Evolutionary conservation across 345 rosid species (phyloP).

Genomic region (Rhizophora apiculata): DNA sequence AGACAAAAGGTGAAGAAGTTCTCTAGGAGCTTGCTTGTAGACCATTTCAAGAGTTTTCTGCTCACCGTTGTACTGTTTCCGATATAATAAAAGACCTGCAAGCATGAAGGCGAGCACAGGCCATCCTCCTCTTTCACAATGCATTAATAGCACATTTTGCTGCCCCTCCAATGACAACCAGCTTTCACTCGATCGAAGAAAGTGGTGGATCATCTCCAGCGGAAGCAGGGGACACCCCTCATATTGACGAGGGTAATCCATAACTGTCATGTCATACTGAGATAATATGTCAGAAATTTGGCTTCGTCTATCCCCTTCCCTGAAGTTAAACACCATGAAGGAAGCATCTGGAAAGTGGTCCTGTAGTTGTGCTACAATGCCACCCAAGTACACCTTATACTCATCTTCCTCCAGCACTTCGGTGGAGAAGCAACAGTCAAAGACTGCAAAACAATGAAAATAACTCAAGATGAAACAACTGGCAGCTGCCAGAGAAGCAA

Average conservation of each 20-base stretch:
- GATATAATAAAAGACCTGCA: conserved; percentile 80
- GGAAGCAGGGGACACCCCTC: conserved; percentile 88
- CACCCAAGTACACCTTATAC: conserved; percentile 84
- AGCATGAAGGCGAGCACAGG: conserved; percentile 97
- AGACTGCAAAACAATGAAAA: conserved; percentile 52
- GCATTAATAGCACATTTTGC: conserved; percentile 90
- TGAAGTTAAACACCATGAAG: conserved; percentile 95
- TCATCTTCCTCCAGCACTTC: conserved; percentile 92
- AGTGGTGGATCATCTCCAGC: conserved; percentile 91
- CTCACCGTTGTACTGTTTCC: conserved; percentile 87
- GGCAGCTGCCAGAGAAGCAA: neutral
- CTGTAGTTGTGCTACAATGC: conserved; percentile 93
- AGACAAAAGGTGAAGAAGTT: conserved; percentile 76
- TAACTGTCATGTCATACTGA: conserved; percentile 90
- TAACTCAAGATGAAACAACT: neutral
- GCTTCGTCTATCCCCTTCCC: conserved; percentile 92
- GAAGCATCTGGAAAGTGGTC: conserved; percentile 94
- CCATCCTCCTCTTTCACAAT: conserved; percentile 97
- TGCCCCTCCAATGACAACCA: conserved; percentile 93
- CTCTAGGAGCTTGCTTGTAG: conserved; percentile 95
- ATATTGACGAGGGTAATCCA: conserved; percentile 95
- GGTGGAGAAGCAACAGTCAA: conserved; percentile 98
- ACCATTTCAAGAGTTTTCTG: conserved; percentile 98
- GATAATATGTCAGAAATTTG: conserved; percentile 81
- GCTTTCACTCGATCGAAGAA: conserved; percentile 88